Conservation (phyloP, 2,329 filamentous ascomycete genomes). For the Claviceps maximensis region DNA sequence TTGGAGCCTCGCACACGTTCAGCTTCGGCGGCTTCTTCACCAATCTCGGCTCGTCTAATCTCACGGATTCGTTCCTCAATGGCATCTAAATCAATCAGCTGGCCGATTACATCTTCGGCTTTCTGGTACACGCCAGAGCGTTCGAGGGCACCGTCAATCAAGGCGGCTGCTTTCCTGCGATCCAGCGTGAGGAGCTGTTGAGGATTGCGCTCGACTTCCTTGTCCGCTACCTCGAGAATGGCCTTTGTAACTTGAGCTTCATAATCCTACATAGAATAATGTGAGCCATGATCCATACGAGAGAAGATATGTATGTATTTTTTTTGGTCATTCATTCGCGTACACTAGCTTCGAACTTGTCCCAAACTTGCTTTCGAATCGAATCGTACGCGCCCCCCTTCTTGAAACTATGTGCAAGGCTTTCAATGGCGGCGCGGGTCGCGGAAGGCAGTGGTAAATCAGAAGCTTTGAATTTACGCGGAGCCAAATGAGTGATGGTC, state of each 20-base stretch:
- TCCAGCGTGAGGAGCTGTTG: conserved; percentile 59
- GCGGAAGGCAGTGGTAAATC: conserved; percentile 62
- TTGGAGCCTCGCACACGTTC: conserved; percentile 55
- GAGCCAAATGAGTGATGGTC: conserved; percentile 5
- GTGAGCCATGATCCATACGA: not conserved
- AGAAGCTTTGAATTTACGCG: conserved; percentile 53
- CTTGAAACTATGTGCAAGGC: conserved; percentile 67
- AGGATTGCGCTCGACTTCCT: conserved; percentile 64
- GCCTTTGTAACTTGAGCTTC: conserved; percentile 53
- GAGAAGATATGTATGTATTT: not conserved
- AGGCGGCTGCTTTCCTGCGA: conserved; percentile 56
- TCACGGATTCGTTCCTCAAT: conserved; percentile 60
- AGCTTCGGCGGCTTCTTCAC: conserved; percentile 51
- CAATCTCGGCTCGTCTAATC: conserved; percentile 53
- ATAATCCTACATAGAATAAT: conserved; percentile 41
- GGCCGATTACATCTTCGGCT: conserved; percentile 53
- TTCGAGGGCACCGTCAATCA: conserved; percentile 68
- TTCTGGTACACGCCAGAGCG: conserved; percentile 63
- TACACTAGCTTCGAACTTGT: conserved; percentile 60
- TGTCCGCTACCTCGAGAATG: conserved; percentile 56
- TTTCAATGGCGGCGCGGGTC: conserved; percentile 62
- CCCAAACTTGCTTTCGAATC: conserved; percentile 64
- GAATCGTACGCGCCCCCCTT: conserved; percentile 76
- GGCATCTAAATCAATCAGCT: conserved; percentile 52
- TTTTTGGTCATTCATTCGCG: not conserved